Conservation (phyloP, 306 rosid genomes). For the Vigna angularis region DNA sequence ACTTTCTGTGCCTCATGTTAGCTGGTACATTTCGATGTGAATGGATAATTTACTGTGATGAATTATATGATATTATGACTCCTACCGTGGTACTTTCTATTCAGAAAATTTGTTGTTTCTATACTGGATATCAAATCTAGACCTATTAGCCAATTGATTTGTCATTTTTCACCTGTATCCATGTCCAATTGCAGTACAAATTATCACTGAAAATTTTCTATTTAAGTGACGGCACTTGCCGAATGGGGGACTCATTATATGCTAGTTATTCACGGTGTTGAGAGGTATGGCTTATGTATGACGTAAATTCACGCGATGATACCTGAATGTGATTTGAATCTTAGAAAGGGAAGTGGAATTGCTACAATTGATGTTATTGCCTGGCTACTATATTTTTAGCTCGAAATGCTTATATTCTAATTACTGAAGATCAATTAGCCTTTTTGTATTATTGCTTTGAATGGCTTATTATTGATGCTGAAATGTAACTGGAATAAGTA, state of each 20-base stretch:
- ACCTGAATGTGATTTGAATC: background rate
- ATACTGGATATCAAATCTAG: background rate
- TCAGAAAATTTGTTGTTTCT: conserved; percentile 7
- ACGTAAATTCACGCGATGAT: background rate
- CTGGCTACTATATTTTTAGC: too few relatives aligned
- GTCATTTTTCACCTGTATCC: background rate
- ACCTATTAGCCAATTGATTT: conserved; percentile 20
- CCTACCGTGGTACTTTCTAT: background rate
- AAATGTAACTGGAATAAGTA: too few relatives aligned
- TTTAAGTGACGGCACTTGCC: too few relatives aligned
- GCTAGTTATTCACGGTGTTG: background rate
- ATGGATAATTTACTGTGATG: conserved; percentile 40
- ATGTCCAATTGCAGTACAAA: background rate
- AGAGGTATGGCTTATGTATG: background rate
- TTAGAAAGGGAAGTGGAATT: background rate
- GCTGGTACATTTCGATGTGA: conserved; percentile 42
- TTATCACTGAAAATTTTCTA: conserved; percentile 3
- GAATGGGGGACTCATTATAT: background rate
- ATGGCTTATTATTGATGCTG: background rate
- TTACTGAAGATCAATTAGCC: too few relatives aligned
- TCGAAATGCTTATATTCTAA: too few relatives aligned
- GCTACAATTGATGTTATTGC: too few relatives aligned
- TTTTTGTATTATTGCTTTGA: too few relatives aligned
- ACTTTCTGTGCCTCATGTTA: conserved; percentile 44
- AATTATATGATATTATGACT: conserved; percentile 6